A percentile compares a stretch with the other conserved stretches of the same genome.
These are phyloP conservation scores for Cutaneotrichosporon cyanovorans DNA, from an alignment of 1,284 basidiomycete species.

Conservation along the genomic window DNA sequence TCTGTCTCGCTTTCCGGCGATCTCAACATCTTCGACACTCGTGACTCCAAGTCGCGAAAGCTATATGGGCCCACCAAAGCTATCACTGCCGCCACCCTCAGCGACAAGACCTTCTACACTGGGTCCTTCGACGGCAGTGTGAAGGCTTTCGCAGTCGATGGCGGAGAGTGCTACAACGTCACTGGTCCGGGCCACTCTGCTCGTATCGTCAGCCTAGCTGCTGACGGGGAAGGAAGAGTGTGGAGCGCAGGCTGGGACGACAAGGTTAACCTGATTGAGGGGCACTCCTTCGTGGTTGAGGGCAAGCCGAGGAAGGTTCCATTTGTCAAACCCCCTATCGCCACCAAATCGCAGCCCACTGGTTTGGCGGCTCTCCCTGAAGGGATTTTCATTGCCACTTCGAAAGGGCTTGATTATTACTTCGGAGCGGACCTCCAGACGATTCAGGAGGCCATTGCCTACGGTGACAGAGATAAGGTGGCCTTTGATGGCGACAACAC, in stretches of 20 bases:
- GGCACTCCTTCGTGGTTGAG: constrained; percentile 53
- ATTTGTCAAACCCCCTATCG: constrained; percentile 36
- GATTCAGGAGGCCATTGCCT: constrained; percentile 14
- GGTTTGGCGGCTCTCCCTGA: constrained; percentile 55
- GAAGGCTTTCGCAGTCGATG: constrained; percentile 52
- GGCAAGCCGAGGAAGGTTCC: too few species aligned
- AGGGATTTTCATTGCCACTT: constrained; percentile 66
- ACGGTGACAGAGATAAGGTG: too few species aligned
- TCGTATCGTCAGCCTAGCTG: constrained; percentile 58
- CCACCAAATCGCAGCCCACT: constrained; percentile 62
- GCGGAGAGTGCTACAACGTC: constrained; percentile 51
- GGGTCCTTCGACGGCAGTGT: constrained; percentile 79
- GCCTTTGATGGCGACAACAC: too few species aligned
- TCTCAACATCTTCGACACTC: constrained; percentile 75
- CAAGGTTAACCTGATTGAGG: constrained; percentile 52
- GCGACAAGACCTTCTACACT: constrained; percentile 59
- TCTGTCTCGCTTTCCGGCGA: constrained; percentile 79
- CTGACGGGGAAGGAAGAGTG: constrained; percentile 49
- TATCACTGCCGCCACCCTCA: constrained; percentile 59
- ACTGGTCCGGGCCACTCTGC: constrained; percentile 63
- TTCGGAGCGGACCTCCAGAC: constrained; percentile 19
- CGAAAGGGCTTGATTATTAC: constrained; percentile 57
- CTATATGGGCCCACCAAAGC: constrained; percentile 70
- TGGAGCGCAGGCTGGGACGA: constrained; percentile 76
- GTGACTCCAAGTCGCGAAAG: constrained; percentile 57